These are phyloP conservation scores for Sedum album DNA, from an alignment of 164 flowering plant species.

Conservation along the genomic window DNA sequence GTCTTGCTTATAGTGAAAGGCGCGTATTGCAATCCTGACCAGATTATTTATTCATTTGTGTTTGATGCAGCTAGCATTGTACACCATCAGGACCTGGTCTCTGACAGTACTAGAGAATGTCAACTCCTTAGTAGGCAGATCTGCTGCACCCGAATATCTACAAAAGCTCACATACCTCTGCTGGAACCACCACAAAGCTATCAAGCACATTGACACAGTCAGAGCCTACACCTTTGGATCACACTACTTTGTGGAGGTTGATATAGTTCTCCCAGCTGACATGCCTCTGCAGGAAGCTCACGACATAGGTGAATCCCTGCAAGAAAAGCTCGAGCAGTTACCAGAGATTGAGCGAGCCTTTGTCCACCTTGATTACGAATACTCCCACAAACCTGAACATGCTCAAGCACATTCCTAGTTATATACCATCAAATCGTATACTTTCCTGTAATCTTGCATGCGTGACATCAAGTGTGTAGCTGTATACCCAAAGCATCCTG, in stretches of 20 bases:
- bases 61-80: constrained; percentile 68
- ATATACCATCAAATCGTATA: too few species aligned
- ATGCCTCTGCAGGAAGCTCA: constrained; percentile 89
- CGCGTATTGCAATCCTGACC: too few species aligned
- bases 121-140: constrained; percentile 72
- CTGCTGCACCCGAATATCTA: constrained; percentile 85
- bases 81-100: constrained; percentile 94
- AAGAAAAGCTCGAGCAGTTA: constrained; percentile 78
- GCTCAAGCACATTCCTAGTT: constrained; percentile 39
- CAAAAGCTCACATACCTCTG: constrained; percentile 87
- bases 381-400: constrained; percentile 81
- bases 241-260: constrained; percentile 98
- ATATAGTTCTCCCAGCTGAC: constrained; percentile 72
- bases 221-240: constrained; percentile 96
- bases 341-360: constrained; percentile 91
- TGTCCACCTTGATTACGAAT: constrained; percentile 91
- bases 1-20: not conserved
- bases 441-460: too few species aligned
- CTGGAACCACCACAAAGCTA: constrained; percentile 87
- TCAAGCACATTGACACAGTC: constrained; percentile 78
- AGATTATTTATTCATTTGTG: too few species aligned
- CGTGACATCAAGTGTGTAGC: too few species aligned
- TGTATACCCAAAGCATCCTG: too few species aligned
- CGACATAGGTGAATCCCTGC: constrained; percentile 82
- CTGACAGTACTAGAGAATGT: constrained; percentile 84